A percentile compares a stretch with the other conserved stretches of the same genome.
These are phyloP conservation scores for Colletotrichum salicis DNA, from an alignment of 2,329 filamentous ascomycete genomes.

Conservation along the genomic window DNA sequence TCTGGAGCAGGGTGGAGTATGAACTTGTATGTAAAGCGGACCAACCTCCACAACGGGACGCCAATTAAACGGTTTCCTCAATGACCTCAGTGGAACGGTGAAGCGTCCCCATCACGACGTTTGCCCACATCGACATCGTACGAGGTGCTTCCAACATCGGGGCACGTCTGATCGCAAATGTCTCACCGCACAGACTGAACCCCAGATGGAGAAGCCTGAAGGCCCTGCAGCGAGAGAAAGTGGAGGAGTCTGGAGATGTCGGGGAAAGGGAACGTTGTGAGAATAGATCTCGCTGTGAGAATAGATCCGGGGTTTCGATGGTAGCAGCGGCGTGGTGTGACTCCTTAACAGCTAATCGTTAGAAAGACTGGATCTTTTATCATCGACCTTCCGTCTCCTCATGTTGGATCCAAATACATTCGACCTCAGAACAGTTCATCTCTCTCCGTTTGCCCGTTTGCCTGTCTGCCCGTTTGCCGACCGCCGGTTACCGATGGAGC, in stretches of 20 bases:
- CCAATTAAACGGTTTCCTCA: neutral
- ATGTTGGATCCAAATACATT: no score
- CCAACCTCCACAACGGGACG: neutral
- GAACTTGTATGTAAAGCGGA: neutral
- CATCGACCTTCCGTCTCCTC: no score
- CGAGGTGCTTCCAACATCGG: conserved; percentile 5
- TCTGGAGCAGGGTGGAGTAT: neutral
- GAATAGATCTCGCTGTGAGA: no score
- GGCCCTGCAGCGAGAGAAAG: neutral
- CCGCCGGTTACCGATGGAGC: conserved; percentile 17
- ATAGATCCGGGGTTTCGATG: no score
- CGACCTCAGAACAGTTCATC: no score
- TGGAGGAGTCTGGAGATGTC: neutral
- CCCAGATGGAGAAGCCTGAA: neutral
- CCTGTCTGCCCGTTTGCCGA: neutral
- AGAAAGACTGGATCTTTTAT: no score
- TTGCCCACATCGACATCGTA: conserved; percentile 9
- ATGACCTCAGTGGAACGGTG: neutral
- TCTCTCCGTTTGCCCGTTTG: no score
- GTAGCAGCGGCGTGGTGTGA: no score
- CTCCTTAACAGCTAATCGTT: no score
- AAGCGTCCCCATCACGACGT: neutral
- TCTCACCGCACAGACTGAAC: no score
- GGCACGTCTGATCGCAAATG: neutral
- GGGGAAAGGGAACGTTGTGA: neutral